Evolutionary conservation across 2,329 filamentous ascomycete species (phyloP), one percentile per base, ranked within the genome.

Genomic region (Trichoderma pleuroti): DNA sequence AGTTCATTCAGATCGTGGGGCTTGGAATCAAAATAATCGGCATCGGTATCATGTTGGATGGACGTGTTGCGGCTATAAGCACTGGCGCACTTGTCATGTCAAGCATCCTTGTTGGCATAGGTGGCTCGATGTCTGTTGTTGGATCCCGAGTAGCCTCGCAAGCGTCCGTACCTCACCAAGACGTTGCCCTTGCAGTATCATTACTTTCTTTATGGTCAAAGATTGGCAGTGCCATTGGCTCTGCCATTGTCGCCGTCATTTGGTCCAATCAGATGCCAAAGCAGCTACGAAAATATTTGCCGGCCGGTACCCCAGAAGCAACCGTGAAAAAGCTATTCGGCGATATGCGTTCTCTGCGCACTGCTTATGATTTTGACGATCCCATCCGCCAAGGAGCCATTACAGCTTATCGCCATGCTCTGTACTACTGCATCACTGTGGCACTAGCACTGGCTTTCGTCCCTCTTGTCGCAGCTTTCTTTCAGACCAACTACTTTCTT

Each of bases 131-230:
- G 74, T 78, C 76, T 26, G 77, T 81, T 6, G 76, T 82, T n/a
- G 79, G 79, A 18, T 78, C 79, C 2, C 76, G 79, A 9, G 79
- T 82, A 5, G 81, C 78, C 4, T 77, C 76, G 7, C 80, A 82
- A 67, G 80, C 79, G 3, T 82, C 81, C 1, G 81, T 83, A 0
- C 80, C 80, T 0, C 81, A 82, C 70, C 76, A 81, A 61, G 78
- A 81, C 65, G 75, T 82, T 56, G 78, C 80, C 1, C 72, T 76
- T 4, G 74, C 77, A 39, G 82, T 82, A 57, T 75, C 77, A 2
- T 72, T 79, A 4, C 72, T 81, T 2, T 78, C 80, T 0, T 74
- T 82, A 16, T 82, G 80, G 81, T 78, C 76, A 18, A 79, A 77
- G 30, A 74, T 82, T 6, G 79, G 79, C 1, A 79, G 75, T 4